These are phyloP conservation scores for Cyphellophora attinorum DNA, from an alignment of 2,329 filamentous ascomycete genomes.

Conservation along the genomic window DNA sequence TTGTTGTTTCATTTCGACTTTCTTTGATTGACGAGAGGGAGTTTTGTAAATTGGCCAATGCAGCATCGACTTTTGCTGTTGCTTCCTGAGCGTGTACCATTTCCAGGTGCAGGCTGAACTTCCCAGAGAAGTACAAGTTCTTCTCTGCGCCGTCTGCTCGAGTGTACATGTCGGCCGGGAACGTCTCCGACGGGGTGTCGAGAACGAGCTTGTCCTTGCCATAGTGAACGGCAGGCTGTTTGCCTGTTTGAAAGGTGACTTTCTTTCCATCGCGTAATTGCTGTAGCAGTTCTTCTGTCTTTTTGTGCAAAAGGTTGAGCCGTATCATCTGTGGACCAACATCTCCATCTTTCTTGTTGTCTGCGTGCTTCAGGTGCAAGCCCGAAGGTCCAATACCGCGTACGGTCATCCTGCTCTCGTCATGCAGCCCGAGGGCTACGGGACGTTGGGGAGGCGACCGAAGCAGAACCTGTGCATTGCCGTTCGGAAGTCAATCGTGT, in stretches of 20 bases:
- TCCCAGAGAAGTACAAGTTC: constrained; percentile 44
- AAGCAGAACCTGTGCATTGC: neutral
- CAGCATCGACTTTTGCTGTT: constrained; percentile 48
- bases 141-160: constrained; percentile 27
- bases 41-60: constrained; percentile 49
- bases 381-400: constrained; percentile 13
- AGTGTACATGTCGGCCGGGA: constrained; percentile 50
- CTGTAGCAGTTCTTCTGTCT: constrained; percentile 36
- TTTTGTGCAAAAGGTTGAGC: constrained; percentile 33
- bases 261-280: constrained; percentile 31
- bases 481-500: neutral
- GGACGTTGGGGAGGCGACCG: no score
- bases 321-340: constrained; percentile 36
- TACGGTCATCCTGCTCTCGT: constrained; percentile 10
- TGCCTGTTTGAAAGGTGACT: constrained; percentile 37
- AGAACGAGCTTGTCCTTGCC: constrained; percentile 48
- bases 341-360: constrained; percentile 4
- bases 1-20: constrained; percentile 46
- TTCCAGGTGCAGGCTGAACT: constrained; percentile 48
- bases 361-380: constrained; percentile 6
- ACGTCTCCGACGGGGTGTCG: constrained; percentile 42
- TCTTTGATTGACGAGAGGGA: constrained; percentile 50
- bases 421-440: neutral
- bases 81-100: constrained; percentile 46
- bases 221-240: constrained; percentile 46